Conservation (phyloP, 352 stramenopile genomes). For the Phytophthora sp. region DNA sequence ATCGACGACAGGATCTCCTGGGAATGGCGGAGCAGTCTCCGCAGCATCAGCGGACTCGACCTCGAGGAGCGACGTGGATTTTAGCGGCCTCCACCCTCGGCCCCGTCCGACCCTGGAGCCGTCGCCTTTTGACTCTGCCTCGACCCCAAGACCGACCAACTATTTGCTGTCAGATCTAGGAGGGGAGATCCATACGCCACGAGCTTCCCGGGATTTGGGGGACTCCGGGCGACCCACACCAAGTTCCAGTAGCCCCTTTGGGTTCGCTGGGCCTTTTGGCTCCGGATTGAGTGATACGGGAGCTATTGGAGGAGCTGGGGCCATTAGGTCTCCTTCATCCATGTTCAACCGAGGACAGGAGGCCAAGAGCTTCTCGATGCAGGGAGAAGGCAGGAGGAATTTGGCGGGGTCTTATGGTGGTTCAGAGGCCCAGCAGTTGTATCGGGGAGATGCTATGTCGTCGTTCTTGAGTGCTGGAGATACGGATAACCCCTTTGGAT, state of each 20-base stretch:
- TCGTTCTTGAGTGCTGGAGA: conserved; percentile 28
- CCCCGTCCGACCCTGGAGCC: conserved; percentile 29
- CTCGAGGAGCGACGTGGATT: conserved; percentile 31
- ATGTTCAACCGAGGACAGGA: conserved; percentile 38
- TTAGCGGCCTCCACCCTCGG: conserved; percentile 27
- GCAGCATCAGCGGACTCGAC: conserved; percentile 10
- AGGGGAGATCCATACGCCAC: conserved; percentile 58
- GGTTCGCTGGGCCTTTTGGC: conserved; percentile 42
- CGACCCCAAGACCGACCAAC: conserved; percentile 35
- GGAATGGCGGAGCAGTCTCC: not conserved
- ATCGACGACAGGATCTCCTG: conserved; percentile 1
- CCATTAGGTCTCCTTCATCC: conserved; percentile 36
- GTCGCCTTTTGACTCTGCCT: conserved; percentile 32
- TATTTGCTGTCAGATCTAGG: conserved; percentile 65
- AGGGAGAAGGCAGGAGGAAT: conserved; percentile 17
- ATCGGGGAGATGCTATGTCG: conserved; percentile 17
- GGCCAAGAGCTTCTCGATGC: conserved; percentile 29
- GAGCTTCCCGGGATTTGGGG: conserved; percentile 23
- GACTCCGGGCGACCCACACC: conserved; percentile 4
- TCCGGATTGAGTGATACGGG: conserved; percentile 19
- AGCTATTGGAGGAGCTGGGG: conserved; percentile 29
- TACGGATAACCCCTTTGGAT: conserved; percentile 11
- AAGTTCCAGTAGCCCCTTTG: conserved; percentile 36
- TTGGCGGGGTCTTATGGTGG: conserved; percentile 5
- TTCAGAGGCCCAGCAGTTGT: conserved; percentile 20